These are phyloP conservation scores for Pelargonium myrrhifolium DNA, from an alignment of 441 rosid species.

Conservation along the genomic window DNA sequence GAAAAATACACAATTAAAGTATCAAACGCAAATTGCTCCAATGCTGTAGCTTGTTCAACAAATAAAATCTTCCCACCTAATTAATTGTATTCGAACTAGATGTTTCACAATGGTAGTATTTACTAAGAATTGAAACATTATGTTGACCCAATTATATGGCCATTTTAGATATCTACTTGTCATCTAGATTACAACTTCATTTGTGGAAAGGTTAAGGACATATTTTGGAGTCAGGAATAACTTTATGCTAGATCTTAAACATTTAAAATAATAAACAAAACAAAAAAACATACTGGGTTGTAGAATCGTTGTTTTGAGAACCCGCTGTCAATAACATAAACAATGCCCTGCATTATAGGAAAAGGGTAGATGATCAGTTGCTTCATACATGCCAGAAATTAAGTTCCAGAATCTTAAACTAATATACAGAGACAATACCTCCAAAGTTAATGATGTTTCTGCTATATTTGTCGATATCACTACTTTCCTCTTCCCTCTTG, in stretches of 20 bases:
- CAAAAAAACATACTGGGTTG: constrained; percentile 59
- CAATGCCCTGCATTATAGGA: constrained; percentile 60
- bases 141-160: not conserved
- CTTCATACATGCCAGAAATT: constrained; percentile 8
- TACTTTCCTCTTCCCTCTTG: constrained; percentile 88
- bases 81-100: not conserved
- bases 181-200: not conserved
- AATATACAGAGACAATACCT: constrained; percentile 37
- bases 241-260: not conserved
- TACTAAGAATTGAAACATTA: not conserved
- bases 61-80: not conserved
- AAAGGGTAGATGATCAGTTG: constrained; percentile 16
- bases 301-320: constrained; percentile 93
- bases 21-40: not conserved
- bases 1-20: not conserved
- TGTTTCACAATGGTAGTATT: not conserved
- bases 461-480: constrained; percentile 89
- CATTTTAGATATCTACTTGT: not conserved
- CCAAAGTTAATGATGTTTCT: constrained; percentile 89
- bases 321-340: constrained; percentile 90
- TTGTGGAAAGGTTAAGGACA: not conserved
- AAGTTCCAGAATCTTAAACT: constrained; percentile 6
- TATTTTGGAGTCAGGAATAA: not conserved
- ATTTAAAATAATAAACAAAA: not conserved
- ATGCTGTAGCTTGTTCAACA: not conserved